A percentile compares a stretch with the other conserved stretches of the same genome.
phyloP scores from a whole-genome alignment of 2,329 filamentous ascomycete genomes.

The Blumeriella jaapii region DNA sequence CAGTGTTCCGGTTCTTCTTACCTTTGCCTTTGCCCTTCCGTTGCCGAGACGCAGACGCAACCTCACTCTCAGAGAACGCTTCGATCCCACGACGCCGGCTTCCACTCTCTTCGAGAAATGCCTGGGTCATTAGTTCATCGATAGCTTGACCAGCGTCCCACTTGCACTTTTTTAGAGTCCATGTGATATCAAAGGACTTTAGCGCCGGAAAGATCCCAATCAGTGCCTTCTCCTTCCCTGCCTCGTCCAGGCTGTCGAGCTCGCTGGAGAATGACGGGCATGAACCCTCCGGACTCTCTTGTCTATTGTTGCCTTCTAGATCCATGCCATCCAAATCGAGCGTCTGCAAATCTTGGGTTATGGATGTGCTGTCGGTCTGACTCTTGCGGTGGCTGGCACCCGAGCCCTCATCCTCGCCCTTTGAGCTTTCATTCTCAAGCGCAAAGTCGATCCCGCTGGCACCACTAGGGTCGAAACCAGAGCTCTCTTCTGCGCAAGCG shows the following conservation, averaged over 20 bases:
- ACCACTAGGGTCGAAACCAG: constrained; percentile 69
- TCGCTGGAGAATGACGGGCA: constrained; percentile 16
- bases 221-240: constrained; percentile 53
- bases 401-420: constrained; percentile 14
- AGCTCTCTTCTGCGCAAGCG: constrained; percentile 56
- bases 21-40: constrained; percentile 33
- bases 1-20: constrained; percentile 26
- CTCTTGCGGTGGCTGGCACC: constrained; percentile 20
- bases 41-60: constrained; percentile 4
- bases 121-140: constrained; percentile 69
- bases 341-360: constrained; percentile 18
- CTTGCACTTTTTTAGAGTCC: constrained; percentile 54
- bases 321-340: constrained; percentile 20
- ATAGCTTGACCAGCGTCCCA: constrained; percentile 60
- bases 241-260: constrained; percentile 36
- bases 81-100: constrained; percentile 65
- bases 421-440: constrained; percentile 8
- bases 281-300: constrained; percentile 31
- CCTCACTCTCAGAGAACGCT: constrained; percentile 55
- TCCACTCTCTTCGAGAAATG: constrained; percentile 60
- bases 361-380: constrained; percentile 23
- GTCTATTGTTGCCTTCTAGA: constrained; percentile 30
- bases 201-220: constrained; percentile 61
- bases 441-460: constrained; percentile 37
- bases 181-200: constrained; percentile 51